phyloP scores from a whole-genome alignment of 768 basidiomycete species.

The Tylopilus felleus region DNA sequence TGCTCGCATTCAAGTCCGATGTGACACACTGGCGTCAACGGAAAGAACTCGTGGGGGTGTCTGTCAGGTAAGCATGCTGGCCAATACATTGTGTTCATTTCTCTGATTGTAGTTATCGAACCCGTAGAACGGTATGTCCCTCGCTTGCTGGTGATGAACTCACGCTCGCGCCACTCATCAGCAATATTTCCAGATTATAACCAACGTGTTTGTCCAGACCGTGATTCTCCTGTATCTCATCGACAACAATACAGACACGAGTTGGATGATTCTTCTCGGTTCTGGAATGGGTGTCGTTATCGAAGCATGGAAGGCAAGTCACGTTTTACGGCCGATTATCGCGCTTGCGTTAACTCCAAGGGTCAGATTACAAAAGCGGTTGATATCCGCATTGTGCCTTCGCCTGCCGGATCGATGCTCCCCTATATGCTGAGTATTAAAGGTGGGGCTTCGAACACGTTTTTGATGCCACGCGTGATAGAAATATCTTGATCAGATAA shows the following conservation, averaged over 20 bases:
- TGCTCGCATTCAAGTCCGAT: slow-evolving; percentile 94
- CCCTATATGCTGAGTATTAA: slow-evolving; percentile 82
- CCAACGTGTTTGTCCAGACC: slow-evolving; percentile 91
- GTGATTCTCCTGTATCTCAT: slow-evolving; percentile 90
- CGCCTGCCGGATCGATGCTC: slow-evolving; percentile 60
- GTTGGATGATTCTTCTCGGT: slow-evolving; percentile 94
- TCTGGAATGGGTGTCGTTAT: slow-evolving; percentile 78
- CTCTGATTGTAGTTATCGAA: slow-evolving; percentile 19
- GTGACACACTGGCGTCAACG: slow-evolving; percentile 94
- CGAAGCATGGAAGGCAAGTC: slow-evolving; percentile 89
- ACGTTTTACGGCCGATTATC: slow-evolving; percentile 7
- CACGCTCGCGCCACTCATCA: slow-evolving; percentile 12
- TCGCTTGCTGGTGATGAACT: slow-evolving; percentile 9
- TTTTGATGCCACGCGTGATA: slow-evolving; percentile 9
- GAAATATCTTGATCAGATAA: slow-evolving; percentile 56
- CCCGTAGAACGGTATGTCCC: slow-evolving; percentile 50
- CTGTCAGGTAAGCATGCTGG: slow-evolving; percentile 62
- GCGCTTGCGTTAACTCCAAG: slow-evolving; percentile 15
- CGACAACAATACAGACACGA: slow-evolving; percentile 93
- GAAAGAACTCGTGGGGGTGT: slow-evolving; percentile 94
- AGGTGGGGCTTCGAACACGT: slow-evolving; percentile 45
- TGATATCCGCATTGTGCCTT: slow-evolving; percentile 67
- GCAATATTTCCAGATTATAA: slow-evolving; percentile 55
- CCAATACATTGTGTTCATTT: slow-evolving; percentile 4
- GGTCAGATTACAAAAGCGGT: slow-evolving; percentile 83